Evolutionary conservation across 805 yeast genomes (phyloP).

Genomic region (Pichia rugopelliculosa): DNA sequence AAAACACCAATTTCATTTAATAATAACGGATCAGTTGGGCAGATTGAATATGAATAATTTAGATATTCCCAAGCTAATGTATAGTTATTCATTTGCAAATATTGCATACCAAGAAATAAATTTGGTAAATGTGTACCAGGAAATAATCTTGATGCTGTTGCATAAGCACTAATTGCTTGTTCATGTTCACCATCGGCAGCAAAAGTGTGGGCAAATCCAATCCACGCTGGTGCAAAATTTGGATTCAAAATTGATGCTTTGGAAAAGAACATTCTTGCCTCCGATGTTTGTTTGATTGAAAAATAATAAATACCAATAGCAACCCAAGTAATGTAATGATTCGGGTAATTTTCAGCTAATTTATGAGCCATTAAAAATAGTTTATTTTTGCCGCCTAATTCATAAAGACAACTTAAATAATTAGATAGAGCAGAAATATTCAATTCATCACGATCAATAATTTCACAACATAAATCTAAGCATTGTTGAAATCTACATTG

Average conservation of each 20-base stretch:
- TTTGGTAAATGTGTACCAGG: constrained; percentile 89
- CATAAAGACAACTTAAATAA: constrained; percentile 78
- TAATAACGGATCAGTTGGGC: constrained; percentile 79
- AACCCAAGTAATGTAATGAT: constrained; percentile 79
- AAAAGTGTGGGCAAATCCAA: constrained; percentile 96
- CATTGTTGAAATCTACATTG: constrained; percentile 79
- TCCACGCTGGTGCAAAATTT: constrained; percentile 92
- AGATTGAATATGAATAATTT: constrained; percentile 62
- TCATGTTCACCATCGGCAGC: constrained; percentile 99
- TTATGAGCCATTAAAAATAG: constrained; percentile 76
- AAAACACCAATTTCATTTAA: constrained; percentile 91
- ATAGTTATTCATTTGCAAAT: constrained; percentile 77
- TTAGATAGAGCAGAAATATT: constrained; percentile 68
- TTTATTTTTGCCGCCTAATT: constrained; percentile 74
- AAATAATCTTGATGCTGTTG: constrained; percentile 88
- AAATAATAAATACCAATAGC: constrained; percentile 89
- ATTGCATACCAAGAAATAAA: constrained; percentile 92
- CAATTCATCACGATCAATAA: constrained; percentile 53
- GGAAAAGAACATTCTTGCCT: constrained; percentile 81
- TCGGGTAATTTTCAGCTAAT: constrained; percentile 77
- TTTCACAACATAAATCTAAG: constrained; percentile 59
- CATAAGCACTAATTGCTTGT: constrained; percentile 94
- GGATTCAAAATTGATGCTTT: constrained; percentile 86
- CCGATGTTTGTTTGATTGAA: constrained; percentile 60
- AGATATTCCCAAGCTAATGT: constrained; percentile 83